Percentiles rank a stretch among this genome's conserved stretches.
phyloP scores from a whole-genome alignment of 2,329 filamentous ascomycete species.

The Capronia coronata region DNA sequence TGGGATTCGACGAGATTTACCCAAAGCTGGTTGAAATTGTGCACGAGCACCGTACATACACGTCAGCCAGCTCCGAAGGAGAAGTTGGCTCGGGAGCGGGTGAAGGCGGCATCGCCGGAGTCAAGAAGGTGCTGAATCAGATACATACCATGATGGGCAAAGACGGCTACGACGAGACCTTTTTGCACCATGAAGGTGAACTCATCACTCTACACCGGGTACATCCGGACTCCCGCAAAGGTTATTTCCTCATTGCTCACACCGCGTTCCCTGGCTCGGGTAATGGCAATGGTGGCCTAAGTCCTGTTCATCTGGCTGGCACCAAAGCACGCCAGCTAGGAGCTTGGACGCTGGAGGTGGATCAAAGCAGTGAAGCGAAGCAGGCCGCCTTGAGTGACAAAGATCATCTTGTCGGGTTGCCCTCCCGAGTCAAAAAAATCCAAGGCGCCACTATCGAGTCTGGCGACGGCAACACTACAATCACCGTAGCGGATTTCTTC shows the following conservation, averaged over 20 bases:
- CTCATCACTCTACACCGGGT: constrained; percentile 95
- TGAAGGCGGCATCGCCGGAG: constrained; percentile 77
- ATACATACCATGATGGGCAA: constrained; percentile 95
- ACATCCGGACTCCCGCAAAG: constrained; percentile 84
- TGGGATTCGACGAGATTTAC: constrained; percentile 97
- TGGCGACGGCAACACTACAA: constrained; percentile 67
- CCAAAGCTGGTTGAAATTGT: constrained; percentile 90
- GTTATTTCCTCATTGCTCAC: constrained; percentile 91
- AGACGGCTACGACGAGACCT: constrained; percentile 88
- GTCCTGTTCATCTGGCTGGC: constrained; percentile 70
- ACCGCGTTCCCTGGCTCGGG: constrained; percentile 91
- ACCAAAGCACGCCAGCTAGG: constrained; percentile 81
- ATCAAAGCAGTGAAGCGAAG: constrained; percentile 64
- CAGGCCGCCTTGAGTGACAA: constrained; percentile 61
- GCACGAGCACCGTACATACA: constrained; percentile 76
- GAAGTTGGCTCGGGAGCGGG: constrained; percentile 60
- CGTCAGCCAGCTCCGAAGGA: constrained; percentile 63
- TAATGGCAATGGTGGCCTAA: constrained; percentile 73
- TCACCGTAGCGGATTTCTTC: constrained; percentile 75
- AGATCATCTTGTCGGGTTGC: constrained; percentile 69
- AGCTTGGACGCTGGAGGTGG: constrained; percentile 87
- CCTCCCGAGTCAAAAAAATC: constrained; percentile 69
- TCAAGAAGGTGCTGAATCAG: constrained; percentile 90
- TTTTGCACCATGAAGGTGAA: constrained; percentile 92
- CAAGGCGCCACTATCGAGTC: constrained; percentile 66